phyloP scores from a whole-genome alignment of 2,329 filamentous ascomycete species.

The Hymenoscyphus fraxineus region DNA sequence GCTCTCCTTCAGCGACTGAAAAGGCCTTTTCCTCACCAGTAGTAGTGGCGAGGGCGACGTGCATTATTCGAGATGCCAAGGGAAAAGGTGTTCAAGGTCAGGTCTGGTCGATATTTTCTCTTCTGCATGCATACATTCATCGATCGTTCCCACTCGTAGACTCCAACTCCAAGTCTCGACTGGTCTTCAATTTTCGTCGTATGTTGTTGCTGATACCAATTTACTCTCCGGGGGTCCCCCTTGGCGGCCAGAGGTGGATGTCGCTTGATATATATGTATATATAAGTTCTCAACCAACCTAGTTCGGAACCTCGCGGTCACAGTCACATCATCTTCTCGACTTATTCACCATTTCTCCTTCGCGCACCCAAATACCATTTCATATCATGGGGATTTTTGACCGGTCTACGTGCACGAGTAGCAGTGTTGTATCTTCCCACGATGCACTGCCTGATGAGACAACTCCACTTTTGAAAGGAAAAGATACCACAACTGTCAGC shows the following conservation, averaged over 20 bases:
- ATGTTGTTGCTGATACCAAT: not conserved
- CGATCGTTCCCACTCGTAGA: not conserved
- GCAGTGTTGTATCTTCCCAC: not conserved
- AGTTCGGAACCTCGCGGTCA: not conserved
- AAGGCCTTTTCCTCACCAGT: not conserved
- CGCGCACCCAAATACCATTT: not conserved
- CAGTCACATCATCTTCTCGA: not conserved
- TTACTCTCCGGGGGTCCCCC: not conserved
- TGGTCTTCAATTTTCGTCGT: not conserved
- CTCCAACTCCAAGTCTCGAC: not conserved
- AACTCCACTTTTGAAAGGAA: conserved; percentile 5
- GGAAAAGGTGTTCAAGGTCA: not conserved
- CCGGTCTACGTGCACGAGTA: not conserved
- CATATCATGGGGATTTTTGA: not conserved
- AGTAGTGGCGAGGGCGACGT: not conserved
- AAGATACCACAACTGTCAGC: not conserved
- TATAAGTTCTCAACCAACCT: not conserved
- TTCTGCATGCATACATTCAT: not conserved
- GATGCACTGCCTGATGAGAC: not conserved
- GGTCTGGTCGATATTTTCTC: not conserved
- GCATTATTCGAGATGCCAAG: not conserved
- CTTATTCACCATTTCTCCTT: not conserved
- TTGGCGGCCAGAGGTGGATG: not conserved
- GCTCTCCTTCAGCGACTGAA: not conserved
- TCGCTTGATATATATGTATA: not conserved